Conservation (phyloP, 179 eudicot genomes). For the Gypsophila paniculata region DNA sequence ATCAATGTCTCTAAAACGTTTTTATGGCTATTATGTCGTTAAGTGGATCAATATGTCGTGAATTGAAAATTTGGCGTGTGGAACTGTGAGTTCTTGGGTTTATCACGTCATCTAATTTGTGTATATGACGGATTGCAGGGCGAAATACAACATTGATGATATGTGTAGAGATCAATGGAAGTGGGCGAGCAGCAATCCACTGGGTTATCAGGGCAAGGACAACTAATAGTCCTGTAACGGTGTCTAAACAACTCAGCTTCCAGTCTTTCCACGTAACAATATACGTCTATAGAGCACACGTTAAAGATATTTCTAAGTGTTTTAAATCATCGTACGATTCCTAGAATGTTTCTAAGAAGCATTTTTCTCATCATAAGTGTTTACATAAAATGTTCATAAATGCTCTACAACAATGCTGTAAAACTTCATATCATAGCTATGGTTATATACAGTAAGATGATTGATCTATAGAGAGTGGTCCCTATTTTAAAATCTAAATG, state of each 20-base stretch:
- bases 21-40: neutral
- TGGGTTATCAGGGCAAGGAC: constrained; percentile 49
- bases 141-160: constrained; percentile 65
- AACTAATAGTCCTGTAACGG: neutral
- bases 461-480: no score
- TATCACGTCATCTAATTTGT: neutral
- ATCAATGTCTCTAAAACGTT: neutral
- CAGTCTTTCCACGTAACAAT: neutral
- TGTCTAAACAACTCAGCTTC: neutral
- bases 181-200: constrained; percentile 74
- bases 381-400: neutral
- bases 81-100: neutral
- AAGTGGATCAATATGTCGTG: neutral
- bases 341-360: neutral
- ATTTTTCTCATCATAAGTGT: neutral
- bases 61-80: neutral
- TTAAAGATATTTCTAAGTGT: constrained; percentile 15
- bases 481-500: neutral
- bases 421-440: neutral
- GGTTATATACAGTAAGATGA: no score
- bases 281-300: neutral
- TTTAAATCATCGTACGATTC: neutral
- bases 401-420: neutral
- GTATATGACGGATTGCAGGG: constrained; percentile 39
- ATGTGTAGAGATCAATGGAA: constrained; percentile 96